Base-by-base conservation (phyloP, 805 yeast genomes). In the Candida parachauliodes region DNA sequence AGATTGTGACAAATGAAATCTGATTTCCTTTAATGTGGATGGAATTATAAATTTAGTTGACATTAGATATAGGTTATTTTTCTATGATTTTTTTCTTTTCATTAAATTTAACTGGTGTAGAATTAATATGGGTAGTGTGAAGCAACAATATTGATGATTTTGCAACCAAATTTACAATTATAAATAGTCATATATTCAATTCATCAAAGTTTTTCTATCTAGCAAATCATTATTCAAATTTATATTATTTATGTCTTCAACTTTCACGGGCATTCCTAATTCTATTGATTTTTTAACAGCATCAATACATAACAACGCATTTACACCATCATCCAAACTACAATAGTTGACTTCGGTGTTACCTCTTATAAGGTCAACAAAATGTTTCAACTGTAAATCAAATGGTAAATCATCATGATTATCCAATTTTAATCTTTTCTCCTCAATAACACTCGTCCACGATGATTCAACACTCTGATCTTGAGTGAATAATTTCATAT, bases 1-100 rank as follows among this genome's bases (percentile, higher is more conserved):
- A n/a, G 81, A 72, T 60, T 83, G 93, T 22, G 88, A 81, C 46
- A 86, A 70, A 54, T 86, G 88, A 63, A 85, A 83, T 60, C 95
- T 76, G 54, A 87, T 70, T 68, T 87, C 95, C 57, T 72, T 84
- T 47, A 86, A 72, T 8, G 84, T 74, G 23, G 63, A 57, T n/a
- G 81, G 76, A 40, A 69, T 52, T 23, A 63, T 60, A 44, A 59
- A 68, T 45, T 65, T 68, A 30, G 73, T 62, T 3, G 68, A 59
- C 35, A 32, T 32, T 19, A 6, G 15, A 19, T 12, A 10, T 18
- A n/a, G 10, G 18, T 8, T 17, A 16, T 11, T 32, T 17, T 7
- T 7, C 11, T 16, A 5, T 26, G 17, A 8, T 34, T 17, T n/a
- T 17, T 27, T 34, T 27, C 12, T 34, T 34, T 28, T 17, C 30